Base-by-base conservation (phyloP, 371 early-diverging fungal genomes). In the Dinochytrium kinnereticum region DNA sequence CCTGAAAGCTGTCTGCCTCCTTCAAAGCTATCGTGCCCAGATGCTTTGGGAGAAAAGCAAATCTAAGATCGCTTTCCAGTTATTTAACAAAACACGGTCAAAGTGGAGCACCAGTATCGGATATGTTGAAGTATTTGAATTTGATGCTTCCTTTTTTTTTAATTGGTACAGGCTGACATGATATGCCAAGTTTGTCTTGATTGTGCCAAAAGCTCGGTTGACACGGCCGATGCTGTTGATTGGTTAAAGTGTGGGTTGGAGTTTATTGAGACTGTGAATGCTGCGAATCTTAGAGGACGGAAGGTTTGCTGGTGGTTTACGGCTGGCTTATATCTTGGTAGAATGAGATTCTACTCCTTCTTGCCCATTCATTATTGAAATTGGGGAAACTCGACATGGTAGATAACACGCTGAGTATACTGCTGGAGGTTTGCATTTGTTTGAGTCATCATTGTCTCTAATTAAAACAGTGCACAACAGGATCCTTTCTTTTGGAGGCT, bases 151-250 rank as follows among this genome's bases (percentile, higher is more conserved):
- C 7, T 19, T 44, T 13, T 44, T 44, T 44, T 19, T 44, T 13
- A 44, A 44, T 44, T 44, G 19, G 7, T 19, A 19, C 44, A 61
- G 61, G 61, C 61, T 10, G 61, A 61, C 24, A 61, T 31, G n/a
- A 37, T 61, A 13, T 33, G 61, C 61, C 7, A 34, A 3, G 61
- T 61, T 61, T 61, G 61, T 36, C 7, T 61, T 13, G 61, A 61
- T 13, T 61, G 61, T 26, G 31, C 61, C 13, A 31, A 37, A 26
- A 17, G 19, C 7, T 61, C 61, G 3, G 24, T 17, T 15, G 36
- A 31, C 37, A 17, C 37, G 10, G 5, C 31, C 2, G 61, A 61
- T 61, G 3, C 61, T 34, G 26, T 34, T 3, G 61, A 61, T 26
- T 61, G 61, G 61, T 61, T 61, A 24, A 31, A 61, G 24, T 34